Percentiles rank a stretch among this genome's conserved stretches.
Evolutionary conservation across 1,284 basidiomycete species (phyloP).

Genomic region (Meripilus lineatus): DNA sequence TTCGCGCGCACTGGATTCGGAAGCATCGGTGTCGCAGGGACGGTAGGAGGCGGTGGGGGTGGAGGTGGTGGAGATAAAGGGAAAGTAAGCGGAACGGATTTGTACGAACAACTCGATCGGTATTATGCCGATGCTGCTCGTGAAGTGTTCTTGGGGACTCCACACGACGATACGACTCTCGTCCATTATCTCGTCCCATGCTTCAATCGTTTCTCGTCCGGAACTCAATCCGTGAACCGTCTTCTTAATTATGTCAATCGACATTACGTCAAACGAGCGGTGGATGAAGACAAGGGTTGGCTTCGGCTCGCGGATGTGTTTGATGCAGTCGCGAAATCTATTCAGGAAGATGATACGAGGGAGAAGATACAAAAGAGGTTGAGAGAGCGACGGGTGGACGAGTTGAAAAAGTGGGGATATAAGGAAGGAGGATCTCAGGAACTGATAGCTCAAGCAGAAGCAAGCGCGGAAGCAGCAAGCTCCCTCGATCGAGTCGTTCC

Average conservation of each 20-base stretch:
- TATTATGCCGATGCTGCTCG: slow-evolving; percentile 56
- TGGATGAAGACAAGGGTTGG: slow-evolving; percentile 76
- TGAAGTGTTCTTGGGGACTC: slow-evolving; percentile 57
- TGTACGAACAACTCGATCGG: slow-evolving; percentile 66
- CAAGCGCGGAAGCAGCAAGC: slow-evolving; percentile 69
- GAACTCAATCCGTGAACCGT: slow-evolving; percentile 60
- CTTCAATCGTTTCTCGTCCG: slow-evolving; percentile 63
- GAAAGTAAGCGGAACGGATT: slow-evolving; percentile 49
- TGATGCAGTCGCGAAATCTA: slow-evolving; percentile 53
- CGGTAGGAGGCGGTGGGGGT: too few species aligned
- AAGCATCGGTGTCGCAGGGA: not conserved
- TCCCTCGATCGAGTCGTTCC: slow-evolving; percentile 58
- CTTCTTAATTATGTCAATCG: slow-evolving; percentile 75
- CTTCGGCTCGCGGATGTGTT: slow-evolving; percentile 61
- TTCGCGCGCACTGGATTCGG: too few species aligned
- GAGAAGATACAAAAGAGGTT: slow-evolving; percentile 53
- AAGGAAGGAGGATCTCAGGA: slow-evolving; percentile 45
- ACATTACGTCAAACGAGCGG: slow-evolving; percentile 70
- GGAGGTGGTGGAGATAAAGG: slow-evolving; percentile 17
- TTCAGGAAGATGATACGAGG: slow-evolving; percentile 46
- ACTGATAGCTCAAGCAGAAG: slow-evolving; percentile 50
- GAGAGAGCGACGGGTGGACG: slow-evolving; percentile 52
- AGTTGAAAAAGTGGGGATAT: slow-evolving; percentile 69
- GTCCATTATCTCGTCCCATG: slow-evolving; percentile 64
- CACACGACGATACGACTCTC: slow-evolving; percentile 59